Evolutionary conservation across 139 green algal species (phyloP).

Genomic region (Ettlia oleoabundans): DNA sequence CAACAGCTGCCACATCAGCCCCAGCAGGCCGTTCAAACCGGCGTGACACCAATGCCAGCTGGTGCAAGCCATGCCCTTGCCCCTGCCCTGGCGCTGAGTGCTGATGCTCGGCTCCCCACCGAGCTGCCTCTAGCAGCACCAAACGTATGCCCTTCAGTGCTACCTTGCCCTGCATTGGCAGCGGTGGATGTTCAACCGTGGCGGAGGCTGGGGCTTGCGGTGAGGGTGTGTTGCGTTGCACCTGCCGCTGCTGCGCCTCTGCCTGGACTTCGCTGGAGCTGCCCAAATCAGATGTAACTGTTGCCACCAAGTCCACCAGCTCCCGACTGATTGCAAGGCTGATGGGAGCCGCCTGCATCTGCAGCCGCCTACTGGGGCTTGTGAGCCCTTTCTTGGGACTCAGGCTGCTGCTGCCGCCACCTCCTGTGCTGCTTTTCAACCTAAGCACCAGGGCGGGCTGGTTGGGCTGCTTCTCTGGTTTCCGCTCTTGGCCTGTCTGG

Average conservation of each 20-base stretch:
- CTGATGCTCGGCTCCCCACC: neutral
- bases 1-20: neutral
- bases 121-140: neutral
- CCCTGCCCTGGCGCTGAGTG: neutral
- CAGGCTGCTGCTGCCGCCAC: neutral
- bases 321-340: neutral
- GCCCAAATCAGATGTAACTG: neutral
- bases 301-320: neutral
- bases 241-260: neutral
- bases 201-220: neutral
- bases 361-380: neutral
- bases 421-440: neutral
- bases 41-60: neutral
- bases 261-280: neutral
- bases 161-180: constrained; percentile 1
- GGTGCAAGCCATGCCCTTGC: neutral
- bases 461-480: neutral
- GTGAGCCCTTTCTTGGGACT: neutral
- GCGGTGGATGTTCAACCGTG: neutral
- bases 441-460: neutral
- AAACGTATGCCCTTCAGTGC: constrained; percentile 3
- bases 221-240: neutral
- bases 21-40: neutral
- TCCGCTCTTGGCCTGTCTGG: too few species aligned
- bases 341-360: constrained; percentile 7